Conservation (phyloP, 495 filamentous ascomycete genomes). For the Podospora anserina region DNA sequence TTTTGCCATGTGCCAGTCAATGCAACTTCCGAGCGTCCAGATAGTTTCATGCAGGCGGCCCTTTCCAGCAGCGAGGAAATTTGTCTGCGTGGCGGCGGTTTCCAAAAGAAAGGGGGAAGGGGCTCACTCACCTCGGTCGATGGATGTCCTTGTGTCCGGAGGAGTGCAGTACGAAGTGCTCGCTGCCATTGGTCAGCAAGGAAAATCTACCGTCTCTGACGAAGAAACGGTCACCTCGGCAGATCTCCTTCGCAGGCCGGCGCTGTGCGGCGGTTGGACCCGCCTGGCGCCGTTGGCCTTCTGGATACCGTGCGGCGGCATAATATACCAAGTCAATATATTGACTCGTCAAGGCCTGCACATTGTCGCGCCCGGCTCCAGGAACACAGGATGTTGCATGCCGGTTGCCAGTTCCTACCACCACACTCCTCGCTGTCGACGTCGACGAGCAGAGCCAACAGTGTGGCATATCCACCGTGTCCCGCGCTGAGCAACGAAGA, state of each 20-base stretch:
- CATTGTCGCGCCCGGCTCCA: slow-evolving; percentile 5
- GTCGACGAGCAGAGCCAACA: neutral
- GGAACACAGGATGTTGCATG: slow-evolving; percentile 14
- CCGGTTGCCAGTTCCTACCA: slow-evolving; percentile 9
- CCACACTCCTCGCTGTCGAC: slow-evolving; percentile 6
- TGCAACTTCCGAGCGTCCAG: slow-evolving; percentile 5
- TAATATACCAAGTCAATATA: slow-evolving; percentile 14
- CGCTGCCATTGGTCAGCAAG: neutral
- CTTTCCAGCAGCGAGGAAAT: slow-evolving; percentile 15
- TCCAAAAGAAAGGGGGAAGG: neutral
- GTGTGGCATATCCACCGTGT: slow-evolving; percentile 9
- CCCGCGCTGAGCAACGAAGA: slow-evolving; percentile 10
- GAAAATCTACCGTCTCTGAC: neutral
- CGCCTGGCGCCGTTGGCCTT: slow-evolving; percentile 16
- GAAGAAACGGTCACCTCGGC: slow-evolving; percentile 6
- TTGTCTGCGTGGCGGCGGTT: neutral
- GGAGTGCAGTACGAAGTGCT: neutral
- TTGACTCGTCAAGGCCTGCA: slow-evolving; percentile 17
- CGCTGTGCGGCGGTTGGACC: slow-evolving; percentile 18
- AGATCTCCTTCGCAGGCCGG: slow-evolving; percentile 19
- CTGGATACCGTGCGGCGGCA: slow-evolving; percentile 12
- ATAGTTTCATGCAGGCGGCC: slow-evolving; percentile 24
- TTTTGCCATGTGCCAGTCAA: neutral
- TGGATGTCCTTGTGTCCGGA: neutral
- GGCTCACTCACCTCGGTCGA: neutral